A percentile compares a stretch with the other conserved stretches of the same genome.
Evolutionary conservation across 83 land plant genomes (phyloP).

Genomic region (Picea mariana): DNA sequence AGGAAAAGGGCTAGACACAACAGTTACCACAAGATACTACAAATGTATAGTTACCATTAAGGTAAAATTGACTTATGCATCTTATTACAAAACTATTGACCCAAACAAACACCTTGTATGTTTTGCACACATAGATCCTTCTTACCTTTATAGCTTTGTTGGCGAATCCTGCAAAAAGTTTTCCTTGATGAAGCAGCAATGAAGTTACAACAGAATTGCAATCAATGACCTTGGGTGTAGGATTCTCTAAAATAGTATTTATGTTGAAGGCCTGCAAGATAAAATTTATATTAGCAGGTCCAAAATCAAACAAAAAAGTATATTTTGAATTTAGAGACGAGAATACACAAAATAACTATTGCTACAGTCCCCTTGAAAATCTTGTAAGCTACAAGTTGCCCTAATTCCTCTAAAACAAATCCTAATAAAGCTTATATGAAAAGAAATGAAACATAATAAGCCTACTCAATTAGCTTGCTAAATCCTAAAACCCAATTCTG

Average conservation of each 20-base stretch:
- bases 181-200: conserved; percentile 42
- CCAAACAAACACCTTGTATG: too few species aligned
- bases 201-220: conserved; percentile 48
- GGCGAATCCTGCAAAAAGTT: conserved; percentile 55
- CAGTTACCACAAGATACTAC: too few species aligned
- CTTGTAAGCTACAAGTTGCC: neutral
- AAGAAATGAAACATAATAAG: neutral
- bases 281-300: conserved; percentile 26
- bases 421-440: neutral
- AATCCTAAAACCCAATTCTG: too few species aligned
- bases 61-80: too few species aligned
- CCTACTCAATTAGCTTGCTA: neutral
- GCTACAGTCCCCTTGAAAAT: neutral
- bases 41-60: too few species aligned
- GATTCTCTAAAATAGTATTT: conserved; percentile 35
- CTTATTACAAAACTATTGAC: too few species aligned
- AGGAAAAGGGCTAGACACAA: too few species aligned
- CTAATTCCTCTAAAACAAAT: neutral
- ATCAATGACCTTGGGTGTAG: conserved; percentile 28
- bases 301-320: conserved; percentile 6
- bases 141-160: conserved; percentile 58
- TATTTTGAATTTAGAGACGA: neutral
- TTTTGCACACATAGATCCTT: too few species aligned
- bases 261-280: neutral
- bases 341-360: neutral